Percentiles rank a stretch among this genome's conserved stretches.
Conservation (phyloP, 768 basidiomycete genomes). For the Pleurotus citrinopileatus region DNA sequence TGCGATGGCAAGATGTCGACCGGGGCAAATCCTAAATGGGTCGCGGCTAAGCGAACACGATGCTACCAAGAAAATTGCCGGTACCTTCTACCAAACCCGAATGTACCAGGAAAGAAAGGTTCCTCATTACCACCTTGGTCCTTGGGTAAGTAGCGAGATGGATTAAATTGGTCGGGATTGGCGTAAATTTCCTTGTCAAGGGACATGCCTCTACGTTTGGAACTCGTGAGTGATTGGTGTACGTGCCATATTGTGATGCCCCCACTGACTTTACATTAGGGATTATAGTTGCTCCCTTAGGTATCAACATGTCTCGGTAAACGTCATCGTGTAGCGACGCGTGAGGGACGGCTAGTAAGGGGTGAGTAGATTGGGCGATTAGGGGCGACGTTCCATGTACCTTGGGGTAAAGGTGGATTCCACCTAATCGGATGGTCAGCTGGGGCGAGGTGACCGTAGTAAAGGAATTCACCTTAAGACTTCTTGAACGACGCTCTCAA, state of each 20-base stretch:
- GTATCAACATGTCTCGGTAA: slow-evolving; percentile 34
- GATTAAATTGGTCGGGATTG: slow-evolving; percentile 39
- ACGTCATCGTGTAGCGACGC: slow-evolving; percentile 23
- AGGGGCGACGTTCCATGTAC: slow-evolving; percentile 20
- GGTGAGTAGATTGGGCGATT: slow-evolving; percentile 8
- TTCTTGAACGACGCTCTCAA: slow-evolving; percentile 44
- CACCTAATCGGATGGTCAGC: slow-evolving; percentile 13
- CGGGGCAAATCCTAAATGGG: slow-evolving; percentile 46
- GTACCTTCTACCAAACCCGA: slow-evolving; percentile 56
- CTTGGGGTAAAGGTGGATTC: slow-evolving; percentile 16
- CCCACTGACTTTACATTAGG: slow-evolving; percentile 20
- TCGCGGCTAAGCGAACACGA: neutral
- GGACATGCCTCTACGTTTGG: slow-evolving; percentile 21
- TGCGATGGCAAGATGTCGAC: slow-evolving; percentile 47
- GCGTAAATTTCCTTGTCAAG: slow-evolving; percentile 29
- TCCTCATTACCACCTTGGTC: slow-evolving; percentile 29
- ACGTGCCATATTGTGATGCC: neutral
- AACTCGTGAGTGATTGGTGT: neutral
- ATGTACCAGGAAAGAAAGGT: slow-evolving; percentile 39
- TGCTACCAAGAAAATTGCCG: slow-evolving; percentile 1
- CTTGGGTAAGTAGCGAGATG: slow-evolving; percentile 44
- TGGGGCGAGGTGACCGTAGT: neutral
- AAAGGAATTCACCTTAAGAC: slow-evolving; percentile 35
- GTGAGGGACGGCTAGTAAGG: slow-evolving; percentile 22
- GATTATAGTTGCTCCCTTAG: slow-evolving; percentile 27